A percentile compares a stretch with the other conserved stretches of the same genome.
Evolutionary conservation across 345 rosid genomes (phyloP).

Genomic region (Arabidopsis thaliana): DNA sequence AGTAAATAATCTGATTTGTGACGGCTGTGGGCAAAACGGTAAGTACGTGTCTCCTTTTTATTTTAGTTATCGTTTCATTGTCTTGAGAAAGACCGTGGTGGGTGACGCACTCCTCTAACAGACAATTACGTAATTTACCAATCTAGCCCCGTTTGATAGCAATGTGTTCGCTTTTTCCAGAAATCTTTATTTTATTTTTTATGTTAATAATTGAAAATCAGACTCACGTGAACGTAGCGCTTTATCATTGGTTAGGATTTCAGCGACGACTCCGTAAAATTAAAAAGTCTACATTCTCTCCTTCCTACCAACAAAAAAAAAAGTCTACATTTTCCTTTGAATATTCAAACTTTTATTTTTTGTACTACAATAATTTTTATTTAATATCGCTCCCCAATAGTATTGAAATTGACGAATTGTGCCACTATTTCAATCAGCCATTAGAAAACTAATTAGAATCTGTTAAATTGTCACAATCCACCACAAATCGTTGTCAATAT

Average conservation of each 20-base stretch:
- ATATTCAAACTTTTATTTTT: not conserved
- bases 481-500: not conserved
- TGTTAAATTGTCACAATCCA: constrained; percentile 19
- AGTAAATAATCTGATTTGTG: not conserved
- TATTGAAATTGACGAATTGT: too few species aligned
- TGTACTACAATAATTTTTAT: too few species aligned
- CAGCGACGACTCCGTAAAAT: too few species aligned
- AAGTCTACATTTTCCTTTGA: not conserved
- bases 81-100: constrained; percentile 31
- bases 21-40: constrained; percentile 32
- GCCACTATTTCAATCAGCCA: constrained; percentile 6
- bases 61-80: constrained; percentile 1
- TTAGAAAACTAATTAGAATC: not conserved
- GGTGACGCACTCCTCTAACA: constrained; percentile 28
- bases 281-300: too few species aligned
- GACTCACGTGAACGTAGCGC: not conserved
- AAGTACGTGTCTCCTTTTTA: not conserved
- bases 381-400: not conserved
- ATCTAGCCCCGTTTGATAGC: constrained; percentile 4
- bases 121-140: not conserved
- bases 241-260: too few species aligned
- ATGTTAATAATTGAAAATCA: not conserved
- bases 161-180: constrained; percentile 13
- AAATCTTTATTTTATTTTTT: not conserved
- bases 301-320: too few species aligned